A percentile compares a stretch with the other conserved stretches of the same genome.
These are phyloP conservation scores for Coniella lustricola DNA, from an alignment of 2,329 filamentous ascomycete species.

Conservation along the genomic window DNA sequence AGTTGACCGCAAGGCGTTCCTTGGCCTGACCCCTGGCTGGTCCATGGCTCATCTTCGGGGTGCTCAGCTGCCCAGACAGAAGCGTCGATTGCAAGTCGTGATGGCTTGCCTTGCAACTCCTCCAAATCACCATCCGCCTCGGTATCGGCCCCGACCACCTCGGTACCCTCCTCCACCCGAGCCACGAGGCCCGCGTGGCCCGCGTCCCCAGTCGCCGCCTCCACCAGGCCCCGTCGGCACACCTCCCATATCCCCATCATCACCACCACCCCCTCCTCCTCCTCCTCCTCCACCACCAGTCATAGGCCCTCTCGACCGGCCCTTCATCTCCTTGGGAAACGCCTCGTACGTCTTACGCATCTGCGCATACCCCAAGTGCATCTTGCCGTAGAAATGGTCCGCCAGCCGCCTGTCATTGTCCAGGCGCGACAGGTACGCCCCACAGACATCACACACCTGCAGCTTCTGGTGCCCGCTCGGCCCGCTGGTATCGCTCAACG, in stretches of 20 bases:
- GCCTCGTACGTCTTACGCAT: conserved; percentile 91
- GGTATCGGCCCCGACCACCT: conserved; percentile 35
- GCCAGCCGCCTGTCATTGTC: conserved; percentile 92
- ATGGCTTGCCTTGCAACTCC: no score
- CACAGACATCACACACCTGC: conserved; percentile 97
- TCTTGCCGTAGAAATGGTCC: conserved; percentile 98
- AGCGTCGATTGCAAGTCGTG: no score
- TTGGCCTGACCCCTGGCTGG: no score
- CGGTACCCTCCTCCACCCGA: conserved; percentile 38
- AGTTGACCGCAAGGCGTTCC: no score
- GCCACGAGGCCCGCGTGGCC: conserved; percentile 44
- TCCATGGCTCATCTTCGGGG: no score
- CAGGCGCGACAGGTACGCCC: conserved; percentile 82
- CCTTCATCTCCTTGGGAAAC: conserved; percentile 82
- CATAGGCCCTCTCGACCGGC: conserved; percentile 54
- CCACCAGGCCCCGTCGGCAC: conserved; percentile 34
- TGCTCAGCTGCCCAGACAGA: no score
- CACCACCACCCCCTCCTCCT: conserved; percentile 26
- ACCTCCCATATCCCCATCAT: conserved; percentile 38
- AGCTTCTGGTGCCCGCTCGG: conserved; percentile 95
- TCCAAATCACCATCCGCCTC: conserved; percentile 36
- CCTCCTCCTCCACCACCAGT: conserved; percentile 37
- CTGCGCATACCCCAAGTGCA: conserved; percentile 96
- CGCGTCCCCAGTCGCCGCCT: conserved; percentile 35
- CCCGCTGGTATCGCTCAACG: conserved; percentile 82